Conservation (phyloP, 2,329 filamentous ascomycete genomes). For the Magnaporthiopsis poae region DNA sequence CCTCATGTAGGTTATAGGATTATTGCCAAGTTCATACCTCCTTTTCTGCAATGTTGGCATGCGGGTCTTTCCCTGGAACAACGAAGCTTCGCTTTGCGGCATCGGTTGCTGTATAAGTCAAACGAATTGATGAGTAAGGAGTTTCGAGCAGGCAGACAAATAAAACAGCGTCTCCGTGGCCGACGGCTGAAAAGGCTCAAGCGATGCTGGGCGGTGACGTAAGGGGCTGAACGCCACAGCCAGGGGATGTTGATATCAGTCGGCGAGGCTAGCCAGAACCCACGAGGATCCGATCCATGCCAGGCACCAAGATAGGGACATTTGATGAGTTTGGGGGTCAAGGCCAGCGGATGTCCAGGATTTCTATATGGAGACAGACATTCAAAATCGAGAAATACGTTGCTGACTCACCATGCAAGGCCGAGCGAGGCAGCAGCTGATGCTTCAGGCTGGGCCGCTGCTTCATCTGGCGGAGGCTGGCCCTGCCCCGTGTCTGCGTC, state of each 20-base stretch:
- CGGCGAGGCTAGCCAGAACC: not conserved
- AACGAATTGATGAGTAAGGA: not conserved
- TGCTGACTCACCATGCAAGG: conserved; percentile 2
- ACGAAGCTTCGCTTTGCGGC: not conserved
- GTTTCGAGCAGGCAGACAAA: not conserved
- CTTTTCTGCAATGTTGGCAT: not conserved
- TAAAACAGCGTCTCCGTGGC: not conserved
- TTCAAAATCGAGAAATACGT: not conserved
- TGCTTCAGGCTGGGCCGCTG: not conserved
- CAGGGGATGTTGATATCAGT: not conserved
- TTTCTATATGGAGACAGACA: not conserved
- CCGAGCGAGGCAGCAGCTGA: not conserved
- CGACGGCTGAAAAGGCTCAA: not conserved
- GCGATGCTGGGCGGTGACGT: not conserved
- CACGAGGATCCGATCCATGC: not conserved
- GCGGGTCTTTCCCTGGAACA: not conserved
- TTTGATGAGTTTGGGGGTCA: not conserved
- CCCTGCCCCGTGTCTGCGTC: not conserved
- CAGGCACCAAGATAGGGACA: not conserved
- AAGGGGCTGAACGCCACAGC: not conserved
- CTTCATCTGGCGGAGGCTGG: not conserved
- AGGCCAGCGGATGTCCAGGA: not conserved
- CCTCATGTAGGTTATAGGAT: not conserved
- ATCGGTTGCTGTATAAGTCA: not conserved
- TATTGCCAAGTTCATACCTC: not conserved